Conservation (phyloP, 495 filamentous ascomycete genomes). For the Hyaloscypha hepaticicola region DNA sequence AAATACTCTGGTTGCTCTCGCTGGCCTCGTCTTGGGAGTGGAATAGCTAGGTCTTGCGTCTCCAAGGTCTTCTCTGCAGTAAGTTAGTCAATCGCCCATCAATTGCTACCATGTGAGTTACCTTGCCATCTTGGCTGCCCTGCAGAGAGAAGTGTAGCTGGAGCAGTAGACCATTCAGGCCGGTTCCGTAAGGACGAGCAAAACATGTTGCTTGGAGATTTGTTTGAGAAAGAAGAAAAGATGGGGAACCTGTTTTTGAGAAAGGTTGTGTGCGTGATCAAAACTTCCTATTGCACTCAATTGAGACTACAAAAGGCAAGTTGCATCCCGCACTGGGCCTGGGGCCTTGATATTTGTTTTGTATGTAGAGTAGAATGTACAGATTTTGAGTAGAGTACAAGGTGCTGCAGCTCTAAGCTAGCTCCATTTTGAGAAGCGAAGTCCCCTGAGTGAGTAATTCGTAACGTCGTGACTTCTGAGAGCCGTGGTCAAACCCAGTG, state of each 20-base stretch:
- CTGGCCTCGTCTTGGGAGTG: slow-evolving; percentile 31
- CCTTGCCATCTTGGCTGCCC: slow-evolving; percentile 47
- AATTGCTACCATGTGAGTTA: slow-evolving; percentile 19
- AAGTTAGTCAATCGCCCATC: neutral
- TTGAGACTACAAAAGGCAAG: neutral
- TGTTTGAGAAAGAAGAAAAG: slow-evolving; percentile 10
- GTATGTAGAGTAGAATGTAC: slow-evolving; percentile 28
- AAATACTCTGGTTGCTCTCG: slow-evolving; percentile 32
- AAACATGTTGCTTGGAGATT: slow-evolving; percentile 40
- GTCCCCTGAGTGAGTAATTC: neutral
- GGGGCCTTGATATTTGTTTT: neutral
- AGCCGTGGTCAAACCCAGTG: neutral
- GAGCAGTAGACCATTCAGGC: slow-evolving; percentile 48
- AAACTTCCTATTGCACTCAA: neutral
- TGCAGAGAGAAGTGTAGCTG: slow-evolving; percentile 42
- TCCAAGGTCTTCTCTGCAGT: slow-evolving; percentile 47
- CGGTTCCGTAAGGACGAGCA: slow-evolving; percentile 55
- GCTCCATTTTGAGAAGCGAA: slow-evolving; percentile 4
- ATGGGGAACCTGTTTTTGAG: neutral
- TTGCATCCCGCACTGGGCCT: neutral
- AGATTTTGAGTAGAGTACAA: slow-evolving; percentile 13
- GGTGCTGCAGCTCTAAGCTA: slow-evolving; percentile 13
- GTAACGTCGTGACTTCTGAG: neutral
- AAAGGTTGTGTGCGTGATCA: neutral
- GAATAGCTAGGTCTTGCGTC: slow-evolving; percentile 56